phyloP scores from a whole-genome alignment of 352 stramenopile species.

The Phytophthora lateralis region DNA sequence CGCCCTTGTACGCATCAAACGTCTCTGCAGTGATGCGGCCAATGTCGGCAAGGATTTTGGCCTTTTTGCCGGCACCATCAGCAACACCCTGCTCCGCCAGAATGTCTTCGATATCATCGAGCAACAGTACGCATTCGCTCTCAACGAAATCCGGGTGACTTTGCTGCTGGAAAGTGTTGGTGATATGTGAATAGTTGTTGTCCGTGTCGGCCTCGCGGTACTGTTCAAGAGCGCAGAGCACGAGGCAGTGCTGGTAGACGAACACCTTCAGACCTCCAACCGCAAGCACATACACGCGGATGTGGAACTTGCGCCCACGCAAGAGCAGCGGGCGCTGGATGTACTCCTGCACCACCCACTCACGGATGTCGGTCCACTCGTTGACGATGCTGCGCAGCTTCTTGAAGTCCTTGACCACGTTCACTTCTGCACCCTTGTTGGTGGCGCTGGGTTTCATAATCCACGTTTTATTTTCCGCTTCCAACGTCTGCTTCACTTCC shows the following conservation, averaged over 20 bases:
- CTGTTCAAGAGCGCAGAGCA: slow-evolving; percentile 58
- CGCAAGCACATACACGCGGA: slow-evolving; percentile 65
- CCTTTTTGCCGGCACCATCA: slow-evolving; percentile 45
- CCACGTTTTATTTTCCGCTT: slow-evolving; percentile 51
- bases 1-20: slow-evolving; percentile 73
- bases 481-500: slow-evolving; percentile 56
- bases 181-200: slow-evolving; percentile 77
- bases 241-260: slow-evolving; percentile 68
- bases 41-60: slow-evolving; percentile 68
- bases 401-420: slow-evolving; percentile 63
- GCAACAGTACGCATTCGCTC: slow-evolving; percentile 65
- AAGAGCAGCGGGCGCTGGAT: slow-evolving; percentile 63
- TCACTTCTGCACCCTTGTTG: slow-evolving; percentile 78
- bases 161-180: slow-evolving; percentile 81
- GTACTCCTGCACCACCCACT: slow-evolving; percentile 71
- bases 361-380: slow-evolving; percentile 70
- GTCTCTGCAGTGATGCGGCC: slow-evolving; percentile 61
- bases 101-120: slow-evolving; percentile 64
- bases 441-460: slow-evolving; percentile 81
- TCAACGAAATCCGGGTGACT: slow-evolving; percentile 72
- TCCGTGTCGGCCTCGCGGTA: slow-evolving; percentile 50
- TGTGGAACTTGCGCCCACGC: slow-evolving; percentile 71
- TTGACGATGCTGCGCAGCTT: slow-evolving; percentile 67
- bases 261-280: slow-evolving; percentile 69
- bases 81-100: slow-evolving; percentile 47